Evolutionary conservation across 768 basidiomycete species (phyloP).

Genomic region (Polyporus arcularius): DNA sequence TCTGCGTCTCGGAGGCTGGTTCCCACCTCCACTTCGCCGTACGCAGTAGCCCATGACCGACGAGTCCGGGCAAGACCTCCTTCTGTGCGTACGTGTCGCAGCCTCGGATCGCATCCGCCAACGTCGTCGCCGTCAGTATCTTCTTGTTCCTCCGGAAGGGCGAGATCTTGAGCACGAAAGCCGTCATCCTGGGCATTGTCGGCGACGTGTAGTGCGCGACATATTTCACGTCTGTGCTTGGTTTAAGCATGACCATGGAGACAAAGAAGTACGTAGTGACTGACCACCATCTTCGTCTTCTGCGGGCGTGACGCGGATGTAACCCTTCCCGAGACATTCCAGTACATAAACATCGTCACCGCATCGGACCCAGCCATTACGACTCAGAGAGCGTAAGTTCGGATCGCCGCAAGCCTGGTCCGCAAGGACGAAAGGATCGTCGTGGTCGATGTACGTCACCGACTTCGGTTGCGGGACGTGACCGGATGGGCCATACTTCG

Average conservation of each 20-base stretch:
- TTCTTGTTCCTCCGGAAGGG: slow-evolving; percentile 48
- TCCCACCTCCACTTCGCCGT: slow-evolving; percentile 65
- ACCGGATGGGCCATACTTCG: background rate
- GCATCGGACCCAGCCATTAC: slow-evolving; percentile 78
- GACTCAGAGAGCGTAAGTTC: slow-evolving; percentile 55
- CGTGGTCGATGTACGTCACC: slow-evolving; percentile 75
- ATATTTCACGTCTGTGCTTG: slow-evolving; percentile 37
- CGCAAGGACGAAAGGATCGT: slow-evolving; percentile 67
- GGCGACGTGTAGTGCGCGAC: slow-evolving; percentile 58
- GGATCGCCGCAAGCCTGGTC: slow-evolving; percentile 51
- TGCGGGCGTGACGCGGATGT: slow-evolving; percentile 59
- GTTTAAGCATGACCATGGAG: background rate
- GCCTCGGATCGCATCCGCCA: slow-evolving; percentile 63
- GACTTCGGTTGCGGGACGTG: slow-evolving; percentile 55
- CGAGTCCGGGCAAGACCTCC: slow-evolving; percentile 54
- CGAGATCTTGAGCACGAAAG: slow-evolving; percentile 46
- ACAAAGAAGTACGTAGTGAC: background rate
- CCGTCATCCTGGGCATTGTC: slow-evolving; percentile 45
- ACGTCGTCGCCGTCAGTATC: slow-evolving; percentile 53
- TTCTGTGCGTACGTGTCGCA: slow-evolving; percentile 66
- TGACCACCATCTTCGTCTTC: slow-evolving; percentile 37
- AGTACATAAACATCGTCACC: slow-evolving; percentile 71
- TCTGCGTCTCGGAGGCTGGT: slow-evolving; percentile 65
- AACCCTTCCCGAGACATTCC: slow-evolving; percentile 71
- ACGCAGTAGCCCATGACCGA: slow-evolving; percentile 58